phyloP scores from a whole-genome alignment of 805 yeast species.

The Ogataea ganodermae region DNA sequence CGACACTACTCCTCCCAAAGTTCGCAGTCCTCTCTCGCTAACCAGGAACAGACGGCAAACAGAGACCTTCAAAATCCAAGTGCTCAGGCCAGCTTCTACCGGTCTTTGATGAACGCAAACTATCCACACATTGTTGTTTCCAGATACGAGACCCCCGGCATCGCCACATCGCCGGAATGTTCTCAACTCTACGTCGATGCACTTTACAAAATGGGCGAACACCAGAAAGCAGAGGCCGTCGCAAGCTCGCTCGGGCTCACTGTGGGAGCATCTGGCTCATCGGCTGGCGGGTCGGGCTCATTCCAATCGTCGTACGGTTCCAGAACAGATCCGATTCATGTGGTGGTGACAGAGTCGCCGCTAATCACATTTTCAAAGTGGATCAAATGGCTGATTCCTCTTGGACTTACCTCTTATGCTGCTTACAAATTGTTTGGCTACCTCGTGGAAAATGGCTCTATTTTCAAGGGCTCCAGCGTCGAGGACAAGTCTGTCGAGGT shows the following conservation, averaged over 20 bases:
- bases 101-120: constrained; percentile 68
- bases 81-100: constrained; percentile 83
- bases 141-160: constrained; percentile 92
- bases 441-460: constrained; percentile 79
- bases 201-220: constrained; percentile 71
- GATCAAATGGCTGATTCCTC: constrained; percentile 84
- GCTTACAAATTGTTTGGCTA: constrained; percentile 77
- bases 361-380: constrained; percentile 78
- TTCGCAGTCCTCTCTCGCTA: constrained; percentile 45
- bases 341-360: constrained; percentile 85
- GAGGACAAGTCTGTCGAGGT: constrained; percentile 28
- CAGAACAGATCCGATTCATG: constrained; percentile 85
- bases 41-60: constrained; percentile 86
- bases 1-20: constrained; percentile 11
- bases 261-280: constrained; percentile 31
- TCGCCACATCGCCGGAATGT: constrained; percentile 80
- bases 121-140: constrained; percentile 97
- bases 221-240: constrained; percentile 73
- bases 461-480: constrained; percentile 36
- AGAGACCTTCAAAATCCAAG: constrained; percentile 64
- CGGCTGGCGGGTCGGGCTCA: constrained; percentile 15
- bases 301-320: constrained; percentile 47
- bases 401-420: constrained; percentile 79
- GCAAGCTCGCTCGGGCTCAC: constrained; percentile 44
- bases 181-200: constrained; percentile 80